Conservation (phyloP, 129 eudicot species). For the Centaurea solstitialis region DNA sequence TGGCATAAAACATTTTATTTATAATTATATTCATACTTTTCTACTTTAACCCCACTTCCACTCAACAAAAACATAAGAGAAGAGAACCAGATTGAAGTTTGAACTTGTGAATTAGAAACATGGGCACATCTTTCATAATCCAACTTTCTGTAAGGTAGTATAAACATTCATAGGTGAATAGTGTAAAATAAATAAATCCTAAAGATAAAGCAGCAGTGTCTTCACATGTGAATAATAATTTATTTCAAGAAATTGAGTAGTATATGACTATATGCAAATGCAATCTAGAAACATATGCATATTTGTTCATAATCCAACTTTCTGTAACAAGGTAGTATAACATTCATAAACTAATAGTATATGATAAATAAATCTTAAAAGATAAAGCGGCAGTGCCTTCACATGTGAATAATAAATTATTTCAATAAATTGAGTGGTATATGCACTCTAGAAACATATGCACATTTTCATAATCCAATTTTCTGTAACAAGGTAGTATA, state of each 20-base stretch:
- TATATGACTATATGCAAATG: no score
- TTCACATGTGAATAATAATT: background rate
- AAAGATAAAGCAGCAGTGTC: background rate
- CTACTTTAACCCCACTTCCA: background rate
- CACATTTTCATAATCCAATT: background rate
- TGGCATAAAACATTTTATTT: background rate
- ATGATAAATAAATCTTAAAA: background rate
- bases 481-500: constrained; percentile 10
- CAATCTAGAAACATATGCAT: background rate
- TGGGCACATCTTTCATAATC: background rate
- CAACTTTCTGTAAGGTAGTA: constrained; percentile 6
- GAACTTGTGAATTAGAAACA: background rate
- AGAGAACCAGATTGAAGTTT: background rate
- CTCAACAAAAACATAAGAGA: constrained; percentile 2
- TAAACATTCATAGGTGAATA: background rate
- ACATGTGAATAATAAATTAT: background rate
- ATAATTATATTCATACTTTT: background rate
- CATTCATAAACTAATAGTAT: background rate
- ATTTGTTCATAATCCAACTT: background rate
- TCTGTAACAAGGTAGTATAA: constrained; percentile 8
- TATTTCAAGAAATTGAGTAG: background rate
- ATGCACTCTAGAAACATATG: background rate
- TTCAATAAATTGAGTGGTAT: background rate
- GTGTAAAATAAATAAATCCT: background rate
- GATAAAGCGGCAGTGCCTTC: background rate